Evolutionary conservation across 2,329 filamentous ascomycete species (phyloP).

Genomic region (Nothomitra cinnamomea): DNA sequence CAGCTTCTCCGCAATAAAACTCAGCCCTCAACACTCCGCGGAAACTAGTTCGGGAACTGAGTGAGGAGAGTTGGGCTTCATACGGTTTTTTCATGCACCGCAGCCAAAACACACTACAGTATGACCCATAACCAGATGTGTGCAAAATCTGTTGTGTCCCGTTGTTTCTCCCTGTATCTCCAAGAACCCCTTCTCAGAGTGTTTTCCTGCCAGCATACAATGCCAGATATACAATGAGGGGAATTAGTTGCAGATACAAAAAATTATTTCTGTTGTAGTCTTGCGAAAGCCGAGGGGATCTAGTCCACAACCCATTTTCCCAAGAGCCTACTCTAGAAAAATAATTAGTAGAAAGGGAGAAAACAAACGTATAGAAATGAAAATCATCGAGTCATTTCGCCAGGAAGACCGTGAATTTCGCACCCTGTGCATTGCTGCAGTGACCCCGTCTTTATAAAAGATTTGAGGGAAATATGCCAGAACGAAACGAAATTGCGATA

Average conservation of each 20-base stretch:
- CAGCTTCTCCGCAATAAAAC: neutral
- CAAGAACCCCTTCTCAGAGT: neutral
- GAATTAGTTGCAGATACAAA: neutral
- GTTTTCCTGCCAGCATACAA: no score
- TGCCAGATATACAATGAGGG: neutral
- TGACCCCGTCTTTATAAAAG: neutral
- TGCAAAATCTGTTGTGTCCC: neutral
- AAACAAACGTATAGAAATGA: neutral
- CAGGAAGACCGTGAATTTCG: neutral
- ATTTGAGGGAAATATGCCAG: neutral
- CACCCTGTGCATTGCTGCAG: conserved; percentile 1
- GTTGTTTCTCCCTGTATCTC: neutral
- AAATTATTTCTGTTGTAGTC: neutral
- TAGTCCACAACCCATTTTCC: neutral
- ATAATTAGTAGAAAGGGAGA: neutral
- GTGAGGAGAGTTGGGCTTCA: neutral
- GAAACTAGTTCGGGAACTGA: neutral
- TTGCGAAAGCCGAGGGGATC: neutral
- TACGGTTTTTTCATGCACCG: neutral
- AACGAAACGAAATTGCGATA: neutral
- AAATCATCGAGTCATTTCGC: neutral
- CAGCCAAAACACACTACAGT: neutral
- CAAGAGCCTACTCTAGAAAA: neutral
- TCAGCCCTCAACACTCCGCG: neutral
- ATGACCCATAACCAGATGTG: neutral